Base-by-base conservation (phyloP, 768 basidiomycete genomes). In the Pleurotus ostreatus region DNA sequence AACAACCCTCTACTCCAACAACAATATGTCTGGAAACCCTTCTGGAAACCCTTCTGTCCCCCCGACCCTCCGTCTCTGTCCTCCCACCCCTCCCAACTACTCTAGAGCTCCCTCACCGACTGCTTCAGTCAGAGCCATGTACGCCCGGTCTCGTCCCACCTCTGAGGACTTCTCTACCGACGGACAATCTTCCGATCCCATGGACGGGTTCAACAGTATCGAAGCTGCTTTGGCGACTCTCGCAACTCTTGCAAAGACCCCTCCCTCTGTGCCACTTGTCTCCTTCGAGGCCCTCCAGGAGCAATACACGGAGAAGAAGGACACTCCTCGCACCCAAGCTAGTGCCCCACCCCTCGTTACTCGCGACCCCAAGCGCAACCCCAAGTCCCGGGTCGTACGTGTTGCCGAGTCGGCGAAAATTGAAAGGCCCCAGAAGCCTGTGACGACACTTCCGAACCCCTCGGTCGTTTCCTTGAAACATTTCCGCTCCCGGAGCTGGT, bases 121-220 rank as follows among this genome's bases (percentile, higher is more conserved):
- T n/a, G 11, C 51, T 8, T 53, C 51, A 40, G 13, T 53, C 18
- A 34, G 39, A 6, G 51, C 38, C n/a, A 11, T 53, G n/a, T 41
- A 53, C 26, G 51, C 41, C 23, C 37, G 51, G 15, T 53, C 51
- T n/a, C 51, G 51, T 23, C 51, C 51, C 8, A 53, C 51, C 18
- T 53, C 51, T 20, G n/a, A 18, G 39, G 51, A 53, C 11, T 53
- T 9, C 51, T 40, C 37, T 4, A 12, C 15, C 9, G 18, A 23
- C 41, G 51, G 37, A 40, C 37, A 20, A 22, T 23, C 18, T 20
- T 25, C 46, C 18, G 23, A 20, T 7, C 13, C 46, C 46, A 47
- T 15, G 15, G 22, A 15, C 8, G 46, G 46, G 8, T 25, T 20
- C 20, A 16, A 22, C 43, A 53, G 51, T 9, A 53, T 53, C 23